A percentile compares a stretch with the other conserved stretches of the same genome.
phyloP scores from a whole-genome alignment of 805 yeast species.

The Spathaspora hagerdaliae region DNA sequence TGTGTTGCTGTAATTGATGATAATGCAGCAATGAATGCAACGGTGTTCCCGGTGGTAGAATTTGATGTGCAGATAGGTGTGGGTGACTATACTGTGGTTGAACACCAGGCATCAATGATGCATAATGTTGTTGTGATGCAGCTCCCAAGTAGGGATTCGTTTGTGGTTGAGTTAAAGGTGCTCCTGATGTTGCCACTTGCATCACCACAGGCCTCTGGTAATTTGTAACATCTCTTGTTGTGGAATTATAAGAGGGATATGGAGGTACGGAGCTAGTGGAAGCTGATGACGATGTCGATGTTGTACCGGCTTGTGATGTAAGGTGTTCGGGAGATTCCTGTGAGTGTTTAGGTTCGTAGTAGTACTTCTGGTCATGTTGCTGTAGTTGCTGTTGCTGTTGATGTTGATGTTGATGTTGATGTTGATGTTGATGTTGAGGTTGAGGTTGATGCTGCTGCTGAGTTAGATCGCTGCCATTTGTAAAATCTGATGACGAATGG shows the following conservation, averaged over 20 bases:
- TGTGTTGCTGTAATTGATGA: conserved; percentile 1
- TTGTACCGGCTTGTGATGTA: background rate
- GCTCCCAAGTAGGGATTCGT: background rate
- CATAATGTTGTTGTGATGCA: background rate
- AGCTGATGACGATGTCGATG: background rate
- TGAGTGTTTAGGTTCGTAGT: too few relatives aligned
- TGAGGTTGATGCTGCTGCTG: background rate
- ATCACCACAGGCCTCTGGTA: background rate
- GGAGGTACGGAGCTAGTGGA: background rate
- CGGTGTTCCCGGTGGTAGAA: background rate
- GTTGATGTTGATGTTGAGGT: background rate
- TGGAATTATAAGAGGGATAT: background rate
- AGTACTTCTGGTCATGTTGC: background rate
- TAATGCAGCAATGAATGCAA: background rate
- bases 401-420: background rate
- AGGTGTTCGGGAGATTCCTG: too few relatives aligned
- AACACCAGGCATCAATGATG: background rate
- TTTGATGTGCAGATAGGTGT: background rate
- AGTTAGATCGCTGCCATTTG: background rate
- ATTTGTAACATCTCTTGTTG: background rate
- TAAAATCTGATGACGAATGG: background rate
- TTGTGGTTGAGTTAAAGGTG: background rate
- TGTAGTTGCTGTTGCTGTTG: conserved; percentile 1
- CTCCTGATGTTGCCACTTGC: background rate
- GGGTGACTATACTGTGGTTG: background rate